Evolutionary conservation across 495 filamentous ascomycete genomes (phyloP).

Genomic region (Aspergillus sclerotiicarbonarius): DNA sequence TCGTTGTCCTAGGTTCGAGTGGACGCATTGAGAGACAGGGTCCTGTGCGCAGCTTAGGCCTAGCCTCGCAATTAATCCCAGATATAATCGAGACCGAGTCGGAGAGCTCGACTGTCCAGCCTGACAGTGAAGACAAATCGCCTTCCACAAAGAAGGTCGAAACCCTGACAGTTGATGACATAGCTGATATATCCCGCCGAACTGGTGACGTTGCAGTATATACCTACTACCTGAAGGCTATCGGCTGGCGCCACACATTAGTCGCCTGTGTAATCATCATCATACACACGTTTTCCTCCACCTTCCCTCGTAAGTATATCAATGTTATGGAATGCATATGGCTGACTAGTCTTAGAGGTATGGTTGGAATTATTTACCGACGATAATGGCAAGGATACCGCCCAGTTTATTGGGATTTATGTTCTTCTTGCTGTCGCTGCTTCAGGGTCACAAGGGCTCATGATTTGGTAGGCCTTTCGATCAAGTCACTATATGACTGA

Average conservation of each 20-base stretch:
- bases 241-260: neutral
- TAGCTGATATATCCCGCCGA: constrained; percentile 1
- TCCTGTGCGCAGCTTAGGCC: neutral
- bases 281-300: neutral
- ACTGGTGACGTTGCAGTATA: constrained; percentile 1
- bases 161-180: constrained; percentile 1
- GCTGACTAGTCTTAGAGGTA: neutral
- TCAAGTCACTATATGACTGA: neutral
- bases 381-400: neutral
- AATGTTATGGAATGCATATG: too few relatives aligned
- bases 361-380: constrained; percentile 2
- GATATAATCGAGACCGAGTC: neutral
- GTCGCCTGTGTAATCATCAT: neutral
- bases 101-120: neutral
- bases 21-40: neutral
- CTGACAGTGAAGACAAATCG: neutral
- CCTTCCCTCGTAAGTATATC: neutral
- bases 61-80: neutral
- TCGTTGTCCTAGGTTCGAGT: neutral
- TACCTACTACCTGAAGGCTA: constrained; percentile 1
- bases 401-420: neutral
- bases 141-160: neutral
- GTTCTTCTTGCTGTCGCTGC: neutral
- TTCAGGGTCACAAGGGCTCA: neutral
- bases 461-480: constrained; percentile 1